Conservation (phyloP, 2,329 filamentous ascomycete species). For the Aspergillus ustus region DNA sequence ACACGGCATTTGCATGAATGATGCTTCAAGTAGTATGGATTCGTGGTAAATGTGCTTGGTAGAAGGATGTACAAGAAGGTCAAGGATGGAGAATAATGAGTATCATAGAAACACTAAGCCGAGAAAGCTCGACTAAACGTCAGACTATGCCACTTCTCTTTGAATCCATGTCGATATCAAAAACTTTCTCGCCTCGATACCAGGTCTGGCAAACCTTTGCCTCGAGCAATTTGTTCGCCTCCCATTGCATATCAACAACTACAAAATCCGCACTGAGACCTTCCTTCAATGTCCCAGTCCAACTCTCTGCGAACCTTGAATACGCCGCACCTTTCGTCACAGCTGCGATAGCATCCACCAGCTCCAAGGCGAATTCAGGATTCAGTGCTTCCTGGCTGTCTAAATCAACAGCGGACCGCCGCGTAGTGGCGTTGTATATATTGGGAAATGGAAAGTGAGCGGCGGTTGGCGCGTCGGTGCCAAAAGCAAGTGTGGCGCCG, state of each 20-base stretch:
- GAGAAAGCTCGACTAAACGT: background rate
- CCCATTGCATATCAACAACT: constrained; percentile 49
- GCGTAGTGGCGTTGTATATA: constrained; percentile 55
- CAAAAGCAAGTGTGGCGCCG: constrained; percentile 51
- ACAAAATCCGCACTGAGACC: constrained; percentile 51
- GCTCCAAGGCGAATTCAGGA: constrained; percentile 45
- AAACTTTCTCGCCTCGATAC: constrained; percentile 45
- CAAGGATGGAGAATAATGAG: background rate
- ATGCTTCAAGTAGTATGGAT: background rate
- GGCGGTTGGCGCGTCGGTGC: constrained; percentile 55
- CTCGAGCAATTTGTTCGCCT: constrained; percentile 42
- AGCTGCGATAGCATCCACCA: constrained; percentile 48
- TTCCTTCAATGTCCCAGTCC: constrained; percentile 42
- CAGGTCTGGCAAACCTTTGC: constrained; percentile 49
- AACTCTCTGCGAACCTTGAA: constrained; percentile 49
- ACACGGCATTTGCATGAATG: background rate
- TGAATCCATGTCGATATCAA: background rate
- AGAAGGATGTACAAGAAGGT: background rate
- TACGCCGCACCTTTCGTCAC: constrained; percentile 53
- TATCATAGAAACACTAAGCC: background rate
- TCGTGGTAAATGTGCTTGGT: background rate
- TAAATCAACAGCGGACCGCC: constrained; percentile 48
- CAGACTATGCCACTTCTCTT: background rate
- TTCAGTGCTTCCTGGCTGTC: constrained; percentile 44
- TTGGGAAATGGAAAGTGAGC: constrained; percentile 51